phyloP scores from a whole-genome alignment of 208 protist species.

The Novymonas esmeraldas region DNA sequence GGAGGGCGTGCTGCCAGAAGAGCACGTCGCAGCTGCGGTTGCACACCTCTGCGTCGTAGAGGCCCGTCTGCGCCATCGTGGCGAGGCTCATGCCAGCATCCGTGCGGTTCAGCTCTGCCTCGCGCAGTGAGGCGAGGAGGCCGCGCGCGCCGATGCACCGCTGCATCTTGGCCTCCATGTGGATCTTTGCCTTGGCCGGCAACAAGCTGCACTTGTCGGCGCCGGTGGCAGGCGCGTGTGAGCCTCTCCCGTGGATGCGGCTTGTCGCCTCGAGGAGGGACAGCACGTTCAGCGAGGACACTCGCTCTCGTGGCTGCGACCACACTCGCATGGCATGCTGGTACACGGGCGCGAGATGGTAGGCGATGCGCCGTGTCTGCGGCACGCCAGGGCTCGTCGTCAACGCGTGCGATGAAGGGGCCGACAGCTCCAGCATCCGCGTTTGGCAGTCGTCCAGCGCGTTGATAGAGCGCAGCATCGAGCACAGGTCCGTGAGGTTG shows the following conservation, averaged over 20 bases:
- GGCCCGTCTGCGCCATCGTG: slow-evolving; percentile 68
- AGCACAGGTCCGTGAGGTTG: slow-evolving; percentile 67
- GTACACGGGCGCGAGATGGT: slow-evolving; percentile 41
- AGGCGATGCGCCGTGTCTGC: slow-evolving; percentile 16
- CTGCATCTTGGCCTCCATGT: slow-evolving; percentile 91
- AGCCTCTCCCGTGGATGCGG: slow-evolving; percentile 56
- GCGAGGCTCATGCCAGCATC: slow-evolving; percentile 83
- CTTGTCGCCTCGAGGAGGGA: slow-evolving; percentile 66
- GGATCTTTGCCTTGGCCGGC: slow-evolving; percentile 75
- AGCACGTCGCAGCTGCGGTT: slow-evolving; percentile 82
- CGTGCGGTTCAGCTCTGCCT: slow-evolving; percentile 58
- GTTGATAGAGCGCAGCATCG: slow-evolving; percentile 64
- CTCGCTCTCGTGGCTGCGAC: slow-evolving; percentile 35
- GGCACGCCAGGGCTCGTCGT: background rate
- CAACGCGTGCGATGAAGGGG: background rate
- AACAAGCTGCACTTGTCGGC: slow-evolving; percentile 69
- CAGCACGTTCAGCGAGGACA: slow-evolving; percentile 57
- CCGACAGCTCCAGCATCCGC: slow-evolving; percentile 13
- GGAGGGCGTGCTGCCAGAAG: slow-evolving; percentile 60
- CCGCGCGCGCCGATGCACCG: slow-evolving; percentile 66
- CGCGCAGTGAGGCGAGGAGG: slow-evolving; percentile 59
- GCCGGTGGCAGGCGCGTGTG: slow-evolving; percentile 56
- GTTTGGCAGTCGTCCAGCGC: slow-evolving; percentile 37
- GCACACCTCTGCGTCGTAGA: slow-evolving; percentile 86
- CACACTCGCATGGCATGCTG: slow-evolving; percentile 56